These are phyloP conservation scores for Pseudogymnoascus sp. DNA, from an alignment of 2,329 filamentous ascomycete species.

Conservation along the genomic window DNA sequence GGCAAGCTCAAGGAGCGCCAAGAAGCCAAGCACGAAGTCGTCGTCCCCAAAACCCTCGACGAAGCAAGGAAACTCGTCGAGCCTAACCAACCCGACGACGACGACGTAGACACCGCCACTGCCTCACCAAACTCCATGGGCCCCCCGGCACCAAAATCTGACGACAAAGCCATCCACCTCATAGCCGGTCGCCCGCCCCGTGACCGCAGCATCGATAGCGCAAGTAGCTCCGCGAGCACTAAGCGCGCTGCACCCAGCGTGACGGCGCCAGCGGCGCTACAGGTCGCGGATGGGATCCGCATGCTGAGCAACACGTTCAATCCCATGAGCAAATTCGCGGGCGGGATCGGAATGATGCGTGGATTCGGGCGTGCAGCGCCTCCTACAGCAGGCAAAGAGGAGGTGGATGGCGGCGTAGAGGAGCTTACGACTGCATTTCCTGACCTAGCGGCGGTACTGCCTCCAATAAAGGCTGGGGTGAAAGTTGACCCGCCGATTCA, in stretches of 20 bases:
- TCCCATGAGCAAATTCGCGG: conserved; percentile 68
- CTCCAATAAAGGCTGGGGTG: conserved; percentile 29
- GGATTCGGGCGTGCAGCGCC: conserved; percentile 57
- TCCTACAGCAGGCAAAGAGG: conserved; percentile 34
- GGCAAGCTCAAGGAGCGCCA: conserved; percentile 74
- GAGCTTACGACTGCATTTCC: conserved; percentile 53
- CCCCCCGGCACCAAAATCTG: conserved; percentile 33
- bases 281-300: conserved; percentile 68
- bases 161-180: conserved; percentile 62
- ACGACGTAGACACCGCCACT: conserved; percentile 30
- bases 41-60: conserved; percentile 80
- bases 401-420: conserved; percentile 41
- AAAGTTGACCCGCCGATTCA: conserved; percentile 60
- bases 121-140: conserved; percentile 36
- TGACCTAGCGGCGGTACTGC: conserved; percentile 47
- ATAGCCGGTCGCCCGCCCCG: conserved; percentile 57
- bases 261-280: conserved; percentile 16
- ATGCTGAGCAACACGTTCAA: conserved; percentile 75
- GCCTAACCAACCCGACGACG: conserved; percentile 48
- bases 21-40: conserved; percentile 39
- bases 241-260: not conserved
- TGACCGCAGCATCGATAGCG: conserved; percentile 71
- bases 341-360: conserved; percentile 62
- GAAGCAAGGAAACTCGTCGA: conserved; percentile 85
- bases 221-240: conserved; percentile 51